Evolutionary conservation across 305 asterid species (phyloP), one percentile per base, ranked within the genome.

Genomic region (Solanum aculeatissimum): DNA sequence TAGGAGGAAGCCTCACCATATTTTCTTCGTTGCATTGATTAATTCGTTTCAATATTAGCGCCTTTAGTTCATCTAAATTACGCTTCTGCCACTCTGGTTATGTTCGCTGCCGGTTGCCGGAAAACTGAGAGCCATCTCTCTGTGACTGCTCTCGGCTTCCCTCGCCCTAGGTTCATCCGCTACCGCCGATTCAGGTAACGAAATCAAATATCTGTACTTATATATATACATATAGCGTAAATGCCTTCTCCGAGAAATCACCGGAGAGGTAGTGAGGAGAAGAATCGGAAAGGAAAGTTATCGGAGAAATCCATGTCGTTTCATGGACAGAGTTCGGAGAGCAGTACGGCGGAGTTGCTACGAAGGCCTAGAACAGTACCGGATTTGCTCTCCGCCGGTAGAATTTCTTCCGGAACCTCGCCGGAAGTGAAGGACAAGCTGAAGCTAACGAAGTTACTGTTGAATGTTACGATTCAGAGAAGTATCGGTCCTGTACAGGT

Each of bases 381-480:
- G 85, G 86, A 90, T 69, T 83, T 90, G 86, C 32, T 69, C 21
- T 68, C 88, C 75, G 85, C 85, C 5, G 43, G 54, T 42, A 68
- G 40, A 18, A 6, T 4, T 77, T n/a, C 23, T 4, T 15, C 49
- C 8, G 84, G 70, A 27, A 51, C n/a, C 8, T 43, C 77, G 15
- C 80, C 86, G 55, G 82, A 80, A 38, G 19, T 66, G 80, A 86
- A 62, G 43, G 21, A 78, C 11, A 83, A 72, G 55, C 65, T 35
- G 72, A 83, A 89, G 83, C 32, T 86, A 23, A 89, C 92, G 69
- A 96, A 93, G 91, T 54, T 96, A 86, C 89, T 96, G 45, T 63
- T 94, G 83, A 93, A 94, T 85, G 98, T 94, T 86, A 96, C 95
- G 29, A 86, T 94, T 21, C 97, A 91, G 91, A 91, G 98, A 92